A percentile compares a stretch with the other conserved stretches of the same genome.
phyloP scores from a whole-genome alignment of 352 stramenopile species.

The Globisporangium iwayamae region DNA sequence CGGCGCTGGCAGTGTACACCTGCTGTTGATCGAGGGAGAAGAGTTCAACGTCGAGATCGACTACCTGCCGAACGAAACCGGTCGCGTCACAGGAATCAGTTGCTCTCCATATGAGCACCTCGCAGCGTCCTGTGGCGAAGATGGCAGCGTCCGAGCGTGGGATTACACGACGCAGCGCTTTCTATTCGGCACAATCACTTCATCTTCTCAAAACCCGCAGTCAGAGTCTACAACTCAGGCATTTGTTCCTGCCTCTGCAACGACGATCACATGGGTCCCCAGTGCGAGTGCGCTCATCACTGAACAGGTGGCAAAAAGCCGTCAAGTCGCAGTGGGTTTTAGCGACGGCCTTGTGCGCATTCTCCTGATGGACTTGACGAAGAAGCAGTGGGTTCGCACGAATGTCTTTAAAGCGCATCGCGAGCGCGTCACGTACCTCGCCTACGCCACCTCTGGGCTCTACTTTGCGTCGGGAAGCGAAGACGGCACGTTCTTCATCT shows the following conservation, averaged over 20 bases:
- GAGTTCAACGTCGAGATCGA: conserved; percentile 42
- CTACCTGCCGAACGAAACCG: conserved; percentile 64
- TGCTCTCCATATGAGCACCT: conserved; percentile 87
- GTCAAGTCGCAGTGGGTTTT: conserved; percentile 88
- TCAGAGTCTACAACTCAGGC: conserved; percentile 11
- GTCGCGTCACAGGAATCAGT: conserved; percentile 61
- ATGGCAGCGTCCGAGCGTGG: conserved; percentile 85
- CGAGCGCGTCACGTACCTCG: conserved; percentile 55
- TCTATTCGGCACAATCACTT: conserved; percentile 13
- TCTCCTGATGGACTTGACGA: conserved; percentile 49
- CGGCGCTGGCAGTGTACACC: conserved; percentile 43
- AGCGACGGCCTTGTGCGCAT: conserved; percentile 84
- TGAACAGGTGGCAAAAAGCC: conserved; percentile 42
- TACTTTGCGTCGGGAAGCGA: conserved; percentile 72
- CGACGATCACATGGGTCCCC: conserved; percentile 75
- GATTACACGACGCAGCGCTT: conserved; percentile 63
- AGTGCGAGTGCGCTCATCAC: conserved; percentile 34
- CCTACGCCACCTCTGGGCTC: conserved; percentile 65
- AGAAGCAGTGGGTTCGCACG: conserved; percentile 48
- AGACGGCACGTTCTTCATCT: conserved; percentile 88
- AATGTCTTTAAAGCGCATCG: conserved; percentile 90
- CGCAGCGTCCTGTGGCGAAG: conserved; percentile 75
- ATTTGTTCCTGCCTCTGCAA: conserved; percentile 40
- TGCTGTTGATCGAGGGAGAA: conserved; percentile 35
- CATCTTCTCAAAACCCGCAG: conserved; percentile 10